Base-by-base conservation (phyloP, 2,329 filamentous ascomycete species). In the Nigrospora sphaerica region DNA sequence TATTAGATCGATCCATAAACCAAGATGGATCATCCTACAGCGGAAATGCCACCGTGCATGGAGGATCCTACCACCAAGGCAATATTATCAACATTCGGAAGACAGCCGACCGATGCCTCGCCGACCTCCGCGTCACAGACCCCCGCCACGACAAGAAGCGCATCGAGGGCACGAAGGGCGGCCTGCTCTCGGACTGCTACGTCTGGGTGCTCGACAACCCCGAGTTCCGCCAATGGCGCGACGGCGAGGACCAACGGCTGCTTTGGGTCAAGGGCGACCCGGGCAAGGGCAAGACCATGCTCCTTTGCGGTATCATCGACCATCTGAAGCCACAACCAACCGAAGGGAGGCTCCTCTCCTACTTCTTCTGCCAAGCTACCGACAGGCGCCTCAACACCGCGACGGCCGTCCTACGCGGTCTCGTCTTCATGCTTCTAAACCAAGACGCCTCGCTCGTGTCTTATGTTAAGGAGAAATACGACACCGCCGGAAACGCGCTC, bases 231-330 rank as follows among this genome's bases (percentile, higher is more conserved):
- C 11, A n/a, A 35, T 35, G 33, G 33, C 33, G 33, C 12, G 33
- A 35, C 33, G 33, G n/a, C n/a, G 33, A 35, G 33, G 12, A 35
- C 12, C 11, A n/a, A 11, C 33, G 33, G 33, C 33, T 35, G 33
- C n/a, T 35, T 12, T 35, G 65, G n/a, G n/a, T n/a, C n/a, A n/a
- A n/a, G n/a, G n/a, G n/a, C 0, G 61, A 62, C 38, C 59, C 68
- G 0, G 68, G 69, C 3, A 72, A 68, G 33, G 69, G 69, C 3
- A 73, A 72, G 52, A 72, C 68, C 0, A 72, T 72, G 65, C 50
- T 71, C 0, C 43, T 72, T 0, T 65, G 61, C 12, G 64, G 66
- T 3, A 64, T 71, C 32, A 62, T 71, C 36, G 44, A 68, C 47
- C 55, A 69, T 32, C 49, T 68, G 28, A n/a, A 47, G 9, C 4